phyloP scores from a whole-genome alignment of 352 stramenopile species.

The Globisporangium mamillatum region DNA sequence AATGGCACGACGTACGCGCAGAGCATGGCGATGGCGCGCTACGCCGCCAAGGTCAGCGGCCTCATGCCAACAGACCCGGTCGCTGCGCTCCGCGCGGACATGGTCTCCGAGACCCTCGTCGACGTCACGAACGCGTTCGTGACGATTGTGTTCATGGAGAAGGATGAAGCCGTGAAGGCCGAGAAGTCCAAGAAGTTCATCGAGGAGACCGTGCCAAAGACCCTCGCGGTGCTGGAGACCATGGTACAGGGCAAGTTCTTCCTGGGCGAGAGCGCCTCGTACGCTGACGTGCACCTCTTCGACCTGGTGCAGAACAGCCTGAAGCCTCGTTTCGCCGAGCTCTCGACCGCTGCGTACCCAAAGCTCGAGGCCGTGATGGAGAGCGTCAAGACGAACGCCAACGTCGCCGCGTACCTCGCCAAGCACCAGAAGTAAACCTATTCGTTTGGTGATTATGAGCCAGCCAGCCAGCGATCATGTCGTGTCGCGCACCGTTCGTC shows the following conservation, averaged over 20 bases:
- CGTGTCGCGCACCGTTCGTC: no score
- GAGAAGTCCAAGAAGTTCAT: slow-evolving; percentile 29
- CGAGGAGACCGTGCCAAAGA: slow-evolving; percentile 22
- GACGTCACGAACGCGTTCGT: slow-evolving; percentile 34
- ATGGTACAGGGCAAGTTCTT: slow-evolving; percentile 46
- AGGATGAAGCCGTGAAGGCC: slow-evolving; percentile 38
- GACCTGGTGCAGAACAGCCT: slow-evolving; percentile 49
- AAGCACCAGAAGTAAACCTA: slow-evolving; percentile 20
- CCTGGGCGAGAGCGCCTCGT: slow-evolving; percentile 34
- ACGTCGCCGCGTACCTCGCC: slow-evolving; percentile 34
- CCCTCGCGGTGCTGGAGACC: slow-evolving; percentile 22
- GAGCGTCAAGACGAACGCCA: slow-evolving; percentile 30
- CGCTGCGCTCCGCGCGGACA: slow-evolving; percentile 52
- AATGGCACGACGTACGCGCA: slow-evolving; percentile 50
- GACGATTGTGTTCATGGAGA: slow-evolving; percentile 30
- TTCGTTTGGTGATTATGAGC: no score
- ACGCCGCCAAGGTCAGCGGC: slow-evolving; percentile 49
- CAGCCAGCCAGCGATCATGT: no score
- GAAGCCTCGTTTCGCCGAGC: neutral
- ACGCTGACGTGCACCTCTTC: slow-evolving; percentile 54
- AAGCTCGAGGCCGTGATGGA: slow-evolving; percentile 41
- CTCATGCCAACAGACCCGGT: slow-evolving; percentile 57
- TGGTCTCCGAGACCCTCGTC: slow-evolving; percentile 41
- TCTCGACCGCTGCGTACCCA: slow-evolving; percentile 36
- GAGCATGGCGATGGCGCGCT: slow-evolving; percentile 56